Conservation (phyloP, 2,329 filamentous ascomycete species). For the Cordyceps fumosorosea region DNA sequence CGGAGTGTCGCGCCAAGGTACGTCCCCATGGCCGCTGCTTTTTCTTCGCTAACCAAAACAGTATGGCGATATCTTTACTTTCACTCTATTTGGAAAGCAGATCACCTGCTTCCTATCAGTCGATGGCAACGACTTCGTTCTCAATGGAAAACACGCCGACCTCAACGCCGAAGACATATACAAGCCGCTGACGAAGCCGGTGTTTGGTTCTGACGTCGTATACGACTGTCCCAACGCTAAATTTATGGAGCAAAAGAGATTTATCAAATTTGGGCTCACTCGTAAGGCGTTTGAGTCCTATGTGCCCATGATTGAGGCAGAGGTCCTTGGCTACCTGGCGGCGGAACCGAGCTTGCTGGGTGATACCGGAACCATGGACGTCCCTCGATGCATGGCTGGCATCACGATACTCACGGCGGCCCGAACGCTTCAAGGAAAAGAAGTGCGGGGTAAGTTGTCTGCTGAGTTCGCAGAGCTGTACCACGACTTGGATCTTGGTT, state of each 20-base stretch:
- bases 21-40: slow-evolving; percentile 8
- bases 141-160: slow-evolving; percentile 48
- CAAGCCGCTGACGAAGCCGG: slow-evolving; percentile 42
- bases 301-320: slow-evolving; percentile 64
- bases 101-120: slow-evolving; percentile 44
- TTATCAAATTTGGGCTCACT: slow-evolving; percentile 66
- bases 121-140: slow-evolving; percentile 48
- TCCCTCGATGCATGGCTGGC: slow-evolving; percentile 63
- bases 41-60: slow-evolving; percentile 18
- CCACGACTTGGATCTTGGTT: slow-evolving; percentile 70
- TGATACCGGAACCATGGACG: slow-evolving; percentile 53
- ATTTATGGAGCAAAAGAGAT: slow-evolving; percentile 86
- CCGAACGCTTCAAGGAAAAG: slow-evolving; percentile 66
- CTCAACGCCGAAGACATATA: slow-evolving; percentile 51
- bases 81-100: slow-evolving; percentile 44
- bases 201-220: slow-evolving; percentile 71
- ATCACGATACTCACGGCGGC: slow-evolving; percentile 79
- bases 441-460: slow-evolving; percentile 66
- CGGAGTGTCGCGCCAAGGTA: slow-evolving; percentile 59
- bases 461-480: slow-evolving; percentile 68
- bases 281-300: slow-evolving; percentile 57
- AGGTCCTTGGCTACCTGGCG: slow-evolving; percentile 61
- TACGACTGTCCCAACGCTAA: slow-evolving; percentile 82
- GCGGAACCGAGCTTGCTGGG: slow-evolving; percentile 50
- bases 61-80: slow-evolving; percentile 49